Conservation (phyloP, 768 basidiomycete genomes). For the Russula dissimulans region DNA sequence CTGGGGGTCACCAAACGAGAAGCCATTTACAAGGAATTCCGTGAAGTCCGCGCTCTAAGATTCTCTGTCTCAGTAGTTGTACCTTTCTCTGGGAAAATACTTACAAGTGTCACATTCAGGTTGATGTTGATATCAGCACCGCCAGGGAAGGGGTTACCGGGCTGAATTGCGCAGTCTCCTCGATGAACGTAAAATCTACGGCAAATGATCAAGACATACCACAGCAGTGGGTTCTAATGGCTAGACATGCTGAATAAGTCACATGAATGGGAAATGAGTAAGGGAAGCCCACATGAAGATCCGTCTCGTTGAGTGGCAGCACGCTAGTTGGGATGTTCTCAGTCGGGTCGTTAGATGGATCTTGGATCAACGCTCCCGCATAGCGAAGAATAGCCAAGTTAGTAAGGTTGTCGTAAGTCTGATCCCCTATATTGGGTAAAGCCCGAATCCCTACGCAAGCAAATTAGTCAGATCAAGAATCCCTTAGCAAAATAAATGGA, state of each 20-base stretch:
- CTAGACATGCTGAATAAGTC: background rate
- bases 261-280: no score
- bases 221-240: background rate
- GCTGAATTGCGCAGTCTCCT: background rate
- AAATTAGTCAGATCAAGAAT: no score
- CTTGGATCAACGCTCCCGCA: background rate
- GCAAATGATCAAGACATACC: background rate
- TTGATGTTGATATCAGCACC: constrained; percentile 6
- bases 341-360: constrained; percentile 1
- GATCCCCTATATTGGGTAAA: no score
- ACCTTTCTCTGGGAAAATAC: background rate
- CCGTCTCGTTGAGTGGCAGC: background rate
- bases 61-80: background rate
- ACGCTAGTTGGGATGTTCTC: background rate
- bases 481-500: no score
- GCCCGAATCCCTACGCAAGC: no score
- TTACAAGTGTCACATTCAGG: background rate
- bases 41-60: background rate
- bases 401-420: no score
- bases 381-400: no score
- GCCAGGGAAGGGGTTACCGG: background rate
- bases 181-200: background rate
- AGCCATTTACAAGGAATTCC: constrained; percentile 29
- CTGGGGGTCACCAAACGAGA: constrained; percentile 32
- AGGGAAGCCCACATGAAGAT: background rate